Evolutionary conservation across 1,284 basidiomycete species (phyloP).

Genomic region (Moniliella sp.): DNA sequence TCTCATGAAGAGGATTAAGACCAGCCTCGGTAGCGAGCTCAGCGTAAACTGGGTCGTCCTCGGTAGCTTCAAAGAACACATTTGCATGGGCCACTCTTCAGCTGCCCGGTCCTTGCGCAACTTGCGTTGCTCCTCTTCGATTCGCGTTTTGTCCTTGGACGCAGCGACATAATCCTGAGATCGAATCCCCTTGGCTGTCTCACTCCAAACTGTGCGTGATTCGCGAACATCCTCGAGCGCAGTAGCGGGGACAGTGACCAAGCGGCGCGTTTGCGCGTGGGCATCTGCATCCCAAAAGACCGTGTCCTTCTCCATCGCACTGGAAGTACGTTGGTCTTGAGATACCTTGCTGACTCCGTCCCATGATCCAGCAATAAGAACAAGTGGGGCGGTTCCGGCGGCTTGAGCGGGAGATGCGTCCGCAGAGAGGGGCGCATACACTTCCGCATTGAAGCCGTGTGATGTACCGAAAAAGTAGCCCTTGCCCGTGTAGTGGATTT

Average conservation of each 20-base stretch:
- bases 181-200: conserved; percentile 71
- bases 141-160: conserved; percentile 63
- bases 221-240: conserved; percentile 58
- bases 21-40: too few species aligned
- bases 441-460: conserved; percentile 68
- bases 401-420: conserved; percentile 38
- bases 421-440: too few species aligned
- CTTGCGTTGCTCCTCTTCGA: too few species aligned
- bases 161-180: conserved; percentile 79
- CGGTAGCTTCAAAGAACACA: too few species aligned
- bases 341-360: conserved; percentile 49
- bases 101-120: too few species aligned
- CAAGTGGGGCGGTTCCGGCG: conserved; percentile 35
- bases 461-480: conserved; percentile 58
- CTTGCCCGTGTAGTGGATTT: conserved; percentile 65
- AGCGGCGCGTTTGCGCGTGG: too few species aligned
- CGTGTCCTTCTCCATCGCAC: conserved; percentile 22
- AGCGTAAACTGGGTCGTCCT: too few species aligned
- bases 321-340: conserved; percentile 17
- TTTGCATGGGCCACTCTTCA: too few species aligned
- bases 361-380: conserved; percentile 71
- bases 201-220: conserved; percentile 62
- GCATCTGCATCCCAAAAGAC: conserved; percentile 39
- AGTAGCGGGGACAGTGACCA: too few species aligned
- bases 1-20: too few species aligned